Evolutionary conservation across 768 basidiomycete species (phyloP), one percentile per base, ranked within the genome.

Genomic region (Termitomyces sp.): DNA sequence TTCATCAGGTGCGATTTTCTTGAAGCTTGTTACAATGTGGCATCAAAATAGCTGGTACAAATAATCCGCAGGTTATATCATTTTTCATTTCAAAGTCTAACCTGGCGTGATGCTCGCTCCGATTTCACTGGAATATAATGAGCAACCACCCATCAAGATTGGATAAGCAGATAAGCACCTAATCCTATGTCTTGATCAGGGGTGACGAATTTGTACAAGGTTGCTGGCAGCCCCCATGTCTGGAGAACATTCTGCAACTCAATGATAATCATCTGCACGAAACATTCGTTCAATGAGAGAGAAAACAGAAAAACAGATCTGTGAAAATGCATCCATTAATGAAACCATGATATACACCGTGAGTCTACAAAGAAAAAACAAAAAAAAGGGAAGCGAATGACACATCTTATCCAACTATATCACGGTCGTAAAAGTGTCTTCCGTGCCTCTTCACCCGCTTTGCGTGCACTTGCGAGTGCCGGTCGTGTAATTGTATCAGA

Each of bases 361-460:
- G 27, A 54, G 18, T 27, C 53, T 39, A 41, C 30, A 31, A 22
- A 31, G 22, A 24, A 24, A 37, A 24, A 34, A 15, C 16, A 6
- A 12, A 34, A 34, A 33, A 8, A 33, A 20, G 24, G 42, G 41
- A 44, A 44, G 24, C 9, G 36, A 13, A 27, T 30, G 20, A n/a
- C 18, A 22, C 20, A 18, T 27, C 36, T 16, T 27, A 27, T 39
- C 22, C 36, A 12, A 18, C 51, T n/a, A 24, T 20, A 54, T 70
- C 64, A 75, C 55, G 73, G 64, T 36, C 78, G 68, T 36, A 68
- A 70, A 44, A 81, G 61, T 56, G 76, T 76, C 69, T 79, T 82
- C 59, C 79, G 71, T 39, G 78, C 79, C 55, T 84, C 84, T 66
- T 83, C 83, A 37, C 72, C 73, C 9, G 80, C 82, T 65, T 74